Base-by-base conservation (phyloP, 2,329 filamentous ascomycete genomes). In the Penicillium sumatraense region DNA sequence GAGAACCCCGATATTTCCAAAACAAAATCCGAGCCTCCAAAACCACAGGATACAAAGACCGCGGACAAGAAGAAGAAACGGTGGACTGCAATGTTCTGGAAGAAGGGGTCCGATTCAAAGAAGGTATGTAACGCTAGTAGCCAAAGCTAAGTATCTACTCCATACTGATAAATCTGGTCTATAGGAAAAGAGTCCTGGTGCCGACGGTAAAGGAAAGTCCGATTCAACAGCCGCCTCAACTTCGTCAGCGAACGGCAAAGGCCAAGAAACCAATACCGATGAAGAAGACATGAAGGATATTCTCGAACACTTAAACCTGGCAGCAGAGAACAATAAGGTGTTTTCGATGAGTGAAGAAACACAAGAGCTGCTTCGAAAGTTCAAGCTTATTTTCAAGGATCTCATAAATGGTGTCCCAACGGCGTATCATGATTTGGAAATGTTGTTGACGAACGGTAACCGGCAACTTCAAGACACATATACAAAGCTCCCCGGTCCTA, bases 401-500 rank as follows among this genome's bases (percentile, higher is more conserved):
- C 84, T 97, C 14, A 85, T 95, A 67, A 93, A 92, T 70, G 95
- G 95, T 58, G 95, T 91, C 1, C 95, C 95, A 3, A 97, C 93
- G 0, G 95, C 95, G 2, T 96, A 96, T 73, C 83, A 89, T 68
- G 95, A 99, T 71, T 87, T 99, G n/a, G 86, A 88, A 65, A 84
- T 82, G 68, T 78, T 88, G 16, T 78, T 88, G 60, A 85, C 80
- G 9, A 84, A 86, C 52, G 84, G 83, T n/a, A 85, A 87, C 58
- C 75, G 79, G n/a, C 82, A 87, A 60, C 72, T 89, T 16, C 83
- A 87, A 66, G 82, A 83, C 60, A 84, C 86, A 57, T 89, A 86
- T 67, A 80, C 81, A 16, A 76, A 86, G 60, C 83, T 98, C 41
- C 93, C 93, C 0, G 80, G 81, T 0, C 90, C 90, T 61, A 79